Base-by-base conservation (phyloP, 306 rosid species). In the Acacia confusa region DNA sequence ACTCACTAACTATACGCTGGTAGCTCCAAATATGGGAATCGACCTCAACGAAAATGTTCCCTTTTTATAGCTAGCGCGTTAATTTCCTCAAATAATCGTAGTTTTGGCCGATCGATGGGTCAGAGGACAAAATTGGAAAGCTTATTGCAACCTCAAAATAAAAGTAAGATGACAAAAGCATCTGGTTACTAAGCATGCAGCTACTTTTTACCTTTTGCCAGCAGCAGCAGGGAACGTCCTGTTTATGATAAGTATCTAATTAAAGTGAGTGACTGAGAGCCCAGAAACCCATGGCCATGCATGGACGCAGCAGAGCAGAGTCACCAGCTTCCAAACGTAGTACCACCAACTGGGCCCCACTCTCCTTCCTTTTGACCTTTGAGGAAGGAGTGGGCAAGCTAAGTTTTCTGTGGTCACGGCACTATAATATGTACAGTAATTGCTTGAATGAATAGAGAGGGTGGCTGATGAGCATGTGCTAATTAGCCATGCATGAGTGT, bases 261-360 rank as follows among this genome's bases (percentile, higher is more conserved):
- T 74, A 10, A 19, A 16, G 61, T 7, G 27, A 20, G 20, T 50
- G 53, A 47, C 8, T 1, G 13, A 55, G 77, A 78, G 72, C 74
- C 79, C 92, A 85, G 85, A 87, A 87, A 87, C 53, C 83, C 77
- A 75, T 63, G 87, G 71, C 77, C 38, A 19, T 70, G 55, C 38
- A 19, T 70, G 55, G 76, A 64, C 72, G 61, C 36, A 24, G 38
- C 79, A 50, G 57, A 30, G 65, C 22, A 52, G 24, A 73, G 27
- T 17, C 30, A 17, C 43, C 67, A 73, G 41, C 79, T 66, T 79
- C 74, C 72, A 78, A 38, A 77, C 11, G 11, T 40, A 2, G 75
- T 57, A 72, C 73, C 57, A 52, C 74, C 77, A 61, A 20, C 34
- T 65, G 77, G 80, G 43, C 76, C 77, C 76, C 80, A 20, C 66